A percentile compares a stretch with the other conserved stretches of the same genome.
Evolutionary conservation across 1,284 basidiomycete species (phyloP).

Genomic region (Irpex sp.): DNA sequence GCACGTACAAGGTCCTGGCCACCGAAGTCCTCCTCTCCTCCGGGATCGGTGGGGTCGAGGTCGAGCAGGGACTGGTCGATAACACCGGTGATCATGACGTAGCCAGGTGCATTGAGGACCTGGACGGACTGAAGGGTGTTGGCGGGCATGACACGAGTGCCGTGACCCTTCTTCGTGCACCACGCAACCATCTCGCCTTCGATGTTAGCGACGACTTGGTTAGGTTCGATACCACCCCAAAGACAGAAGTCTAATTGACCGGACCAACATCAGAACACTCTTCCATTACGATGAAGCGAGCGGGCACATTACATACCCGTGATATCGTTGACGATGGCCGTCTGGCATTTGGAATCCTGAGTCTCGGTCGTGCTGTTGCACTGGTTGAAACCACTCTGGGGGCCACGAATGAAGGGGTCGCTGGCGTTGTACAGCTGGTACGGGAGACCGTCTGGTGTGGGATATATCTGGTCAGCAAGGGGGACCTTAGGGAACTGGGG

Average conservation of each 20-base stretch:
- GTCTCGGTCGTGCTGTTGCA: conserved; percentile 69
- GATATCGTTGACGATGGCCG: conserved; percentile 45
- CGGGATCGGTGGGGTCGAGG: conserved; percentile 46
- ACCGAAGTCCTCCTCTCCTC: conserved; percentile 64
- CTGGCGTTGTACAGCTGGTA: conserved; percentile 48
- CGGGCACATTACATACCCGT: conserved; percentile 35
- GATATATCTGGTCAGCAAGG: conserved; percentile 21
- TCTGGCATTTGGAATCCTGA: conserved; percentile 59
- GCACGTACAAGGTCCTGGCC: conserved; percentile 27
- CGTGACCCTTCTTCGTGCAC: conserved; percentile 66
- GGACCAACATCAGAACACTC: neutral
- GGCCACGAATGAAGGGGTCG: conserved; percentile 39
- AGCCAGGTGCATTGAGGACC: conserved; percentile 58
- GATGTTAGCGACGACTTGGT: conserved; percentile 51
- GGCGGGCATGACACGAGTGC: conserved; percentile 58
- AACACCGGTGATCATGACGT: conserved; percentile 58
- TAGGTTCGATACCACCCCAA: conserved; percentile 45
- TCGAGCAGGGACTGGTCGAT: conserved; percentile 58
- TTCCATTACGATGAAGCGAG: neutral
- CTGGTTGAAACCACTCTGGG: conserved; percentile 58
- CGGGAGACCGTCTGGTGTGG: conserved; percentile 23
- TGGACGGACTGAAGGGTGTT: conserved; percentile 62
- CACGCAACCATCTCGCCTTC: conserved; percentile 68
- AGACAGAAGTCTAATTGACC: conserved; percentile 50
- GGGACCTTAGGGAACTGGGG: conserved; percentile 36